Evolutionary conservation across 2,329 filamentous ascomycete species (phyloP).

Genomic region (Fusarium tjaetaba): DNA sequence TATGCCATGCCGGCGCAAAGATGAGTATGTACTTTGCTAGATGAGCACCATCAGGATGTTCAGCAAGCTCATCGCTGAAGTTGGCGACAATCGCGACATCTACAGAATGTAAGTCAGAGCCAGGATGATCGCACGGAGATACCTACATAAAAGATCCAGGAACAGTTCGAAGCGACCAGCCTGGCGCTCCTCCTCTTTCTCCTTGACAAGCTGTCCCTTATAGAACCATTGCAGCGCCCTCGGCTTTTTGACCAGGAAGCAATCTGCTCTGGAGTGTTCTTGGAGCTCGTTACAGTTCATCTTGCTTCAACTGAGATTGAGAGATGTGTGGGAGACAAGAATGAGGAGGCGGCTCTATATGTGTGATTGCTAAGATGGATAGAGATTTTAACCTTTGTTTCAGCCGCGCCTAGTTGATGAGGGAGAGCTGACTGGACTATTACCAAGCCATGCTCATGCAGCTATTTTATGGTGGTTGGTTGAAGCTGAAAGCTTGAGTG

Average conservation of each 20-base stretch:
- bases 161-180: conserved; percentile 61
- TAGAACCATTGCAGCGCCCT: conserved; percentile 59
- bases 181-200: conserved; percentile 55
- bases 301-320: not conserved
- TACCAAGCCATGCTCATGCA: conserved; percentile 35
- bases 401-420: conserved; percentile 12
- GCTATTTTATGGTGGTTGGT: conserved; percentile 1
- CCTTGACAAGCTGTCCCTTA: conserved; percentile 53
- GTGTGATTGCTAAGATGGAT: not conserved
- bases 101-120: conserved; percentile 15
- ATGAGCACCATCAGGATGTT: conserved; percentile 55
- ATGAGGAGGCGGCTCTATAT: conserved; percentile 5
- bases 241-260: conserved; percentile 50
- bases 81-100: conserved; percentile 61
- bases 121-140: not conserved
- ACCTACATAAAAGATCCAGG: conserved; percentile 57
- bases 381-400: conserved; percentile 1
- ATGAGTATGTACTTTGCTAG: conserved; percentile 60
- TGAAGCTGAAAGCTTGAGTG: not conserved
- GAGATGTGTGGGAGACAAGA: not conserved
- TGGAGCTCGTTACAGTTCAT: conserved; percentile 54
- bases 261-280: conserved; percentile 43
- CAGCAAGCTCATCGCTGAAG: conserved; percentile 59
- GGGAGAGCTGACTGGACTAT: conserved; percentile 37
- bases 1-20: conserved; percentile 59